These are phyloP conservation scores for Colletotrichum sansevieriae DNA, from an alignment of 2,329 filamentous ascomycete genomes.

Conservation along the genomic window DNA sequence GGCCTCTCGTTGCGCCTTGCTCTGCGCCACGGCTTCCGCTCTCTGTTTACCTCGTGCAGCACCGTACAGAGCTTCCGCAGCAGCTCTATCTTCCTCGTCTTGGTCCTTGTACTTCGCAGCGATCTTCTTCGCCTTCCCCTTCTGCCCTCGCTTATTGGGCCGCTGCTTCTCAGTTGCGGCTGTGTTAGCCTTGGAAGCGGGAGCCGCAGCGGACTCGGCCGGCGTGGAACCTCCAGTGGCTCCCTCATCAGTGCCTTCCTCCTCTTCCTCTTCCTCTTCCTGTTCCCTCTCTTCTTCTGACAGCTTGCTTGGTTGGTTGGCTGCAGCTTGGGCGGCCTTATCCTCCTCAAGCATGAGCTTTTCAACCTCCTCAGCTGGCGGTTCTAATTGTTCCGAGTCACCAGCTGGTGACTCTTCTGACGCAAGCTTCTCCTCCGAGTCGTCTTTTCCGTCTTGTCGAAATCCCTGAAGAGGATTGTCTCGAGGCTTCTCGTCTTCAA, in stretches of 20 bases:
- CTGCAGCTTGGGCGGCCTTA: slow-evolving; percentile 43
- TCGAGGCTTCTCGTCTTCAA: slow-evolving; percentile 48
- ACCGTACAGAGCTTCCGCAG: slow-evolving; percentile 90
- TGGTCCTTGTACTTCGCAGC: slow-evolving; percentile 92
- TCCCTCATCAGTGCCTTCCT: slow-evolving; percentile 39
- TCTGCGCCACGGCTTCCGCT: slow-evolving; percentile 75
- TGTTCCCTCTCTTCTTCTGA: slow-evolving; percentile 44
- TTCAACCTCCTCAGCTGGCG: slow-evolving; percentile 33
- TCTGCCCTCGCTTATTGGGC: slow-evolving; percentile 78
- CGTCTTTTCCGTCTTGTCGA: slow-evolving; percentile 45
- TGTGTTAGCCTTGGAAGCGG: slow-evolving; percentile 40
- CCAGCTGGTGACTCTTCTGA: slow-evolving; percentile 42
- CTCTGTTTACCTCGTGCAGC: slow-evolving; percentile 76
- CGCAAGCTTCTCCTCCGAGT: slow-evolving; percentile 45
- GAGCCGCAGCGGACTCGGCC: slow-evolving; percentile 26
- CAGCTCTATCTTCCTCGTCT: slow-evolving; percentile 90
- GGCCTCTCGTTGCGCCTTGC: slow-evolving; percentile 77
- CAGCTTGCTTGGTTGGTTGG: neutral
- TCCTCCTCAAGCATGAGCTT: slow-evolving; percentile 39
- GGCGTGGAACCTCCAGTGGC: slow-evolving; percentile 29
- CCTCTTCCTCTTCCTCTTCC: slow-evolving; percentile 44
- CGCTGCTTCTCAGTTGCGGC: slow-evolving; percentile 59
- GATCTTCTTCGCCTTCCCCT: slow-evolving; percentile 86
- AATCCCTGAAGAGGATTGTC: slow-evolving; percentile 55
- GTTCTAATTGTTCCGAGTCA: slow-evolving; percentile 33